Base-by-base conservation (phyloP, 75 land plant genomes). In the Cupressus sempervirens region DNA sequence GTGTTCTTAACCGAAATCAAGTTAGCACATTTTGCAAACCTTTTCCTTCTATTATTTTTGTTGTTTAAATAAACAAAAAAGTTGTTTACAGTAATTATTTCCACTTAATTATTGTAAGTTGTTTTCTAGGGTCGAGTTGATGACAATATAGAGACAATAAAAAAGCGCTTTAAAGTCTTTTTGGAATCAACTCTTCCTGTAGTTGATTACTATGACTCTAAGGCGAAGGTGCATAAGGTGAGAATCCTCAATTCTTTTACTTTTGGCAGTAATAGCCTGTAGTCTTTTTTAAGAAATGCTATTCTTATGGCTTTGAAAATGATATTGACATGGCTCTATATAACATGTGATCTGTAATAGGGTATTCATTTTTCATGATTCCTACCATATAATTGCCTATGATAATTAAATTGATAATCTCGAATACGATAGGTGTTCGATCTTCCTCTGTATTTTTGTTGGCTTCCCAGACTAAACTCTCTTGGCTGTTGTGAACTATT, bases 131-230 rank as follows among this genome's bases (percentile, higher is more conserved):
- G 97, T 73, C 92, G 99, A 85, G 93, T 84, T 85, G 99, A 97
- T 92, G 99, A 97, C 85, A 97, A 97, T 87, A 89, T 93, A 84
- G 96, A 95, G 68, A 93, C 98, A 68, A 94, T 95, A 89, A 89
- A 90, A 86, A 97, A 97, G 93, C 89, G 98, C 29, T 97, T 97
- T 58, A 97, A 89, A 86, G 96, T 95, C 13, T 97, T 88, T 83
- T 30, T 83, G 46, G 99, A 97, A 86, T 95, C 98, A 74, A 97
- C 89, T 87, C 82, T 95, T 29, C 98, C 98, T 75, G 96, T 97
- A 3, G 88, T 97, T n/a, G 86, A 95, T 62, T 90, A 93, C 53
- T 97, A 95, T 83, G 87, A 90, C 8, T 40, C 87, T 9, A 91
- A 85, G 68, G 94, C 91, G 48, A 94, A 96, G 84, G 92, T 95